Base-by-base conservation (phyloP, 495 filamentous ascomycete genomes). In the Chaetomium fimeti region DNA sequence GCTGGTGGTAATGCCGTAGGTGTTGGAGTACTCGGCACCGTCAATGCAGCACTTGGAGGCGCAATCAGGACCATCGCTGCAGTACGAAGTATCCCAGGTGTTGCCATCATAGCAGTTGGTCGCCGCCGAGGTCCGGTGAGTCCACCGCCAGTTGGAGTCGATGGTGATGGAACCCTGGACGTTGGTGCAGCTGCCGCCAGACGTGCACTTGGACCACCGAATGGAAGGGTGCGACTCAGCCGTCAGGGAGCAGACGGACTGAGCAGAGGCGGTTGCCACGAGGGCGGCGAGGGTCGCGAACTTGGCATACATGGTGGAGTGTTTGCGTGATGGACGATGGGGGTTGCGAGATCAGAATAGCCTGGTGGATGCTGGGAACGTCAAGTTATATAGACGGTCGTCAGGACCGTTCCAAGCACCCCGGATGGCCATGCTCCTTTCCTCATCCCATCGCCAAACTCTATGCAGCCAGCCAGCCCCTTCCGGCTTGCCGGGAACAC, bases 211-310 rank as follows among this genome's bases (percentile, higher is more conserved):
- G 66, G 81, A 76, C 85, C 85, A 87, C 69, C 66, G 77, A 63
- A 88, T 67, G 60, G 79, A 72, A 47, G 86, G 86, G 68, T 87
- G 85, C 20, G 75, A 81, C 75, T 89, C 87, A 12, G 80, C 57
- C 24, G 77, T 78, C 67, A 79, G 63, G n/a, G 75, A 82, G 75
- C 85, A 85, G 57, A 78, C 81, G 72, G 85, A 78, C 76, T 89
- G 87, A 65, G 77, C 79, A 27, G 72, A 62, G 64, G 76, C 77
- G 40, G 72, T 53, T 63, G 76, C 76, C 67, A 81, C 70, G 40
- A 83, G 72, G 75, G 78, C 77, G 53, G 78, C 74, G 57, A 74
- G 68, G 56, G 71, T 61, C 20, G 73, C 68, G 67, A 76, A 74
- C 69, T 74, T 76, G 67, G 68, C 66, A 54, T 63, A 55, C 74